Percentiles rank a stretch among this genome's conserved stretches.
phyloP scores from a whole-genome alignment of 345 rosid species.

The Excoecaria cochinchinensis region DNA sequence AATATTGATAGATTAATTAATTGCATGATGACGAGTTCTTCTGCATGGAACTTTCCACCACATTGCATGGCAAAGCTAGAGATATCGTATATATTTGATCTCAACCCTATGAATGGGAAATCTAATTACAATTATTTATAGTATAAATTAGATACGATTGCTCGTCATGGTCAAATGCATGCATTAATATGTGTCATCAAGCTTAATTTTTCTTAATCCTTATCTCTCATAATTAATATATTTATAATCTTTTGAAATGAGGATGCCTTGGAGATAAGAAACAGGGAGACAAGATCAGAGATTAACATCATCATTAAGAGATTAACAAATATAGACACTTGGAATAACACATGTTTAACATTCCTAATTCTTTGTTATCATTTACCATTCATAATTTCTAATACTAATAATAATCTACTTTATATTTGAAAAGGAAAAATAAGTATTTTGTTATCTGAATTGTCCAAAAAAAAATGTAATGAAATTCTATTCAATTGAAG shows the following conservation, averaged over 20 bases:
- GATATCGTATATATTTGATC: not conserved
- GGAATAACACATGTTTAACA: not conserved
- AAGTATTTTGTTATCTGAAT: too few relatives aligned
- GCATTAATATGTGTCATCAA: constrained; percentile 11
- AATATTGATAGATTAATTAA: not conserved
- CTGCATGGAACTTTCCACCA: constrained; percentile 17
- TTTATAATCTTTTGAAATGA: not conserved
- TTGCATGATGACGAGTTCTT: too few relatives aligned
- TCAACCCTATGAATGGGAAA: constrained; percentile 21
- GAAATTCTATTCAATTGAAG: too few relatives aligned
- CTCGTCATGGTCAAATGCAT: constrained; percentile 9
- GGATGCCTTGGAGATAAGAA: constrained; percentile 29
- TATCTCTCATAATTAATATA: not conserved
- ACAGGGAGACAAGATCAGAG: constrained; percentile 23
- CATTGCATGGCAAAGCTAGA: not conserved
- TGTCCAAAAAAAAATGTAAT: too few relatives aligned
- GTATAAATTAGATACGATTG: not conserved
- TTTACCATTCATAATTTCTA: too few relatives aligned
- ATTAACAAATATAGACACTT: not conserved
- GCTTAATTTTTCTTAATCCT: constrained; percentile 11
- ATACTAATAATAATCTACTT: too few relatives aligned
- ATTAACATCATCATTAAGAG: not conserved
- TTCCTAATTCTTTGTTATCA: not conserved
- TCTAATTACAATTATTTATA: constrained; percentile 7
- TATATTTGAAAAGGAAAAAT: too few relatives aligned